Base-by-base conservation (phyloP, 208 protist species). In the Leishmania mexicana region DNA sequence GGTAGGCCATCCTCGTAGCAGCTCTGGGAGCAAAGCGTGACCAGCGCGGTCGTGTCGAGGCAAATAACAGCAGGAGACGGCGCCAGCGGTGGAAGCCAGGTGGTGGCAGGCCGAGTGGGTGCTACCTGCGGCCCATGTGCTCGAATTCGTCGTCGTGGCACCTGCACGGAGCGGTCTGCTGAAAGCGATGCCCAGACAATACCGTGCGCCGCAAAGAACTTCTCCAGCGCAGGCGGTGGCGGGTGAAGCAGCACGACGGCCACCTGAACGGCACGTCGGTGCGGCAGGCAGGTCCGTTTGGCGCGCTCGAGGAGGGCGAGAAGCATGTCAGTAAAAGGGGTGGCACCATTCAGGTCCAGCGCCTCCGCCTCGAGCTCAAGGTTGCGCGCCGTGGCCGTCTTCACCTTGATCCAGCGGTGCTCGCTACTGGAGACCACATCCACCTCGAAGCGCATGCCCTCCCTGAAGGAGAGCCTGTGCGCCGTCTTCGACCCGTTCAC, bases 21-120 rank as follows among this genome's bases (percentile, higher is more conserved):
- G n/a, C 89, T 87, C 45, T 93, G 87, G 28, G 90, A 92, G 81
- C 89, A 94, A n/a, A 96, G 57, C 11, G 89, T 88, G 24, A 96
- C 89, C n/a, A 96, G 78, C 11, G 90, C 89, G 1, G 93, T 96
- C 21, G 89, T 93, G 78, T 96, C 93, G 40, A 96, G 83, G 84
- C 89, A 93, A 17, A 96, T 67, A 76, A 93, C 86, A 31, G 35
- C 38, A 3, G 85, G 76, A 10, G 31, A 24, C 31, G 78, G 75
- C 21, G 42, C 40, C 13, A 83, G 49, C 2, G 80, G 73, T 19
- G 85, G 82, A 31, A 91, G 76, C 75, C 81, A 85, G 10, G 68
- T 51, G 47, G 28, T 72, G 77, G 76, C 15, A 38, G 47, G 2
- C 60, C 45, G 21, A 71, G 74, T 10, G 53, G 80, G 0, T 6